Evolutionary conservation across 345 rosid species (phyloP).

Genomic region (Kandelia obovata): DNA sequence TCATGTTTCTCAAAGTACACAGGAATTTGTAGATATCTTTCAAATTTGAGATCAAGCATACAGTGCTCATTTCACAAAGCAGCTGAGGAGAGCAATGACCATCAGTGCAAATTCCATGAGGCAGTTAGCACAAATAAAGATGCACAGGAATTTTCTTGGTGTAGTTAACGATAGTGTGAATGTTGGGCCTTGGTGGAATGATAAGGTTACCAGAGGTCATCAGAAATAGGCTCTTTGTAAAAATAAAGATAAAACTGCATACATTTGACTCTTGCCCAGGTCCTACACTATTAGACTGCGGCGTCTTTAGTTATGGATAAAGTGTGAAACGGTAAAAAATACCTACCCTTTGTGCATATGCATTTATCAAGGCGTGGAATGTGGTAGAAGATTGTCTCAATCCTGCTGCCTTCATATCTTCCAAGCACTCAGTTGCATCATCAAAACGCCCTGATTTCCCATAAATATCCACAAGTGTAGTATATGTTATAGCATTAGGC

Average conservation of each 20-base stretch:
- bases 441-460: constrained; percentile 82
- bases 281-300: too few species aligned
- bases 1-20: background rate
- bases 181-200: too few species aligned
- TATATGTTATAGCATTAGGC: constrained; percentile 75
- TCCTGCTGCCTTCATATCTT: constrained; percentile 78
- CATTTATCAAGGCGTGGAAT: constrained; percentile 96
- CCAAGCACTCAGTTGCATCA: constrained; percentile 86
- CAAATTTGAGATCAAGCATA: background rate
- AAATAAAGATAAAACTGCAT: too few species aligned
- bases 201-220: too few species aligned
- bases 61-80: background rate
- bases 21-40: background rate
- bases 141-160: too few species aligned
- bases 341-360: constrained; percentile 98
- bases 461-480: constrained; percentile 81
- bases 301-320: too few species aligned
- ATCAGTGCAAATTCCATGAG: too few species aligned
- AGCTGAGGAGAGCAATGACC: too few species aligned
- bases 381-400: constrained; percentile 74
- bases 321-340: constrained; percentile 14
- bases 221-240: too few species aligned
- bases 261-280: too few species aligned
- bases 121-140: too few species aligned
- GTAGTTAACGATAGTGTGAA: too few species aligned